Evolutionary conservation across 2,329 filamentous ascomycete genomes (phyloP), one percentile per base, ranked within the genome.

Genomic region (Sphaerostilbella broomeana): DNA sequence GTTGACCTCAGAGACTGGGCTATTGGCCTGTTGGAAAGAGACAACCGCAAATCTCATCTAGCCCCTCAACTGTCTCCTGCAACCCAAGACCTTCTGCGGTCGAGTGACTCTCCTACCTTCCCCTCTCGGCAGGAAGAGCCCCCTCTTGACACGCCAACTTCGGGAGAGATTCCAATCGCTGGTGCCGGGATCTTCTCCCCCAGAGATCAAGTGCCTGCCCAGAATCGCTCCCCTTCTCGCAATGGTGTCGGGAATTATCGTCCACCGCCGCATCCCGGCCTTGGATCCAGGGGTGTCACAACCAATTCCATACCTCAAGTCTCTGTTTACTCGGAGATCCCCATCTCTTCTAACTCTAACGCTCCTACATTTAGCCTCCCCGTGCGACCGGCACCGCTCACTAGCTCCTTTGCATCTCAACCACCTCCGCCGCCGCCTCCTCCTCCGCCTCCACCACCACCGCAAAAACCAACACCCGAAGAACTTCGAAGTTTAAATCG

Each of bases 1-100:
- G 92, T 98, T 35, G 84, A 98, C 59, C 73, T 98, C 22, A 79
- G 85, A 61, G 86, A 88, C 47, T 98, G 92, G 92, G 90, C 92
- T 16, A 79, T 94, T 34, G 81, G 86, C 54, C 77, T 97, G 71
- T 90, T 97, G 78, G 89, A 95, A 59, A 80, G 83, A 52, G 86
- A 95, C 62, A 95, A 95, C 63, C 86, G 92, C 59, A 95, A 94
- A 63, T 95, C 89, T 19, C 90, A 95, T 59, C 75, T 95, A 25
- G 85, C 81, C 12, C 87, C 88, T 22, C 81, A 85, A 54, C 70
- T 85, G 28, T 86, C 84, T 9, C 86, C 88, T 1, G 77, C 84
- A 7, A 86, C 85, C 2, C 81, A 86, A 56, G 83, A 86, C 9
- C 73, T 90, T 22, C 73, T 88, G 33, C 78, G 82, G 43, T 74